Base-by-base conservation (phyloP, 306 rosid species). In the Dalbergia oliveri region DNA sequence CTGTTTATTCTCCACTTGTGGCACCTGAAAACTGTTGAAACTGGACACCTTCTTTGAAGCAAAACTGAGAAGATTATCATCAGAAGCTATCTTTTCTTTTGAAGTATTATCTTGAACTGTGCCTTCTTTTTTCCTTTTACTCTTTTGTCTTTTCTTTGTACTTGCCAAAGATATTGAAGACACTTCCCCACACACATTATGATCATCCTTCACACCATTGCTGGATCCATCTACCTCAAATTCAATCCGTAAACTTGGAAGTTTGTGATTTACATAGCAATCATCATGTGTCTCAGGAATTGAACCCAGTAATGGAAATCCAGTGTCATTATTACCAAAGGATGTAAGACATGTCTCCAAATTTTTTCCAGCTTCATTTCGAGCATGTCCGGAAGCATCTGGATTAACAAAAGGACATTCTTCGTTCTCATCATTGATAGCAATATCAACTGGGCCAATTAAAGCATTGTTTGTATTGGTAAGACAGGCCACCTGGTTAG, bases 111-210 rank as follows among this genome's bases (percentile, higher is more conserved):
- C 82, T 9, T 5, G 37, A 54, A 12, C 66, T 0, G 47, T 65
- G 44, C 58, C 84, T 58, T 70, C 82, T 45, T 58, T 86, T 66
- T 50, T 37, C 61, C 53, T 60, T 49, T 57, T 63, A 37, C 37
- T 54, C 82, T 75, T 79, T 4, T 13, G 56, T 43, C 41, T 79
- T 82, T 19, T 73, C 86, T 73, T 85, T 44, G 56, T 51, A 53
- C 71, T 73, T 11, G 81, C 59, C 21, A 45, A 58, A 61, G 88
- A 5, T 57, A 23, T 50, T 33, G 35, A 72, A 45, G 61, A 37
- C 12, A 6, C 66, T 14, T 59, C 80, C 43, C 70, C 66, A 47
- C 9, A 39, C 9, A 23, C 47, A 66, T 9, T 78, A 26, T 12
- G 2, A 37, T 47, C 59, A 43, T 82, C 75, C 37, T 44, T 54